A percentile compares a stretch with the other conserved stretches of the same genome.
These are phyloP conservation scores for Curvularia verruculosa DNA, from an alignment of 2,329 filamentous ascomycete genomes.

Conservation along the genomic window DNA sequence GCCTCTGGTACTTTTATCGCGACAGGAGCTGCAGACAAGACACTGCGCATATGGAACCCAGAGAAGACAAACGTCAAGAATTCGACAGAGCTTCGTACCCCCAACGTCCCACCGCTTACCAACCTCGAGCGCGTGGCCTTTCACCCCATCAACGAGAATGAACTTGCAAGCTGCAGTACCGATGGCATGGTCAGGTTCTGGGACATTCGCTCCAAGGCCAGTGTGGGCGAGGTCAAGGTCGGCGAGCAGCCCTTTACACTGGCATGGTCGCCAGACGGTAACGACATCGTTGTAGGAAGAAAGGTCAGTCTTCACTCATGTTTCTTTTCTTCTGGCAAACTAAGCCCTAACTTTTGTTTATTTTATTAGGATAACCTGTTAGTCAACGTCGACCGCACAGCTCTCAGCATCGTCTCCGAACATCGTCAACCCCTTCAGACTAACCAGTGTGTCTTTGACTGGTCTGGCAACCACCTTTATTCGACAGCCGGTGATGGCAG, in stretches of 20 bases:
- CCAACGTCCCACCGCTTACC: conserved; percentile 48
- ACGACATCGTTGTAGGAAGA: conserved; percentile 72
- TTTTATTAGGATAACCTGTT: conserved; percentile 64
- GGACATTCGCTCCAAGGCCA: conserved; percentile 76
- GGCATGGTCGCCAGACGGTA: conserved; percentile 75
- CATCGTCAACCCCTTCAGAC: conserved; percentile 69
- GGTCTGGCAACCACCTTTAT: conserved; percentile 73
- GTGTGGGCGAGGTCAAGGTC: conserved; percentile 69
- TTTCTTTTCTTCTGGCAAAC: no score
- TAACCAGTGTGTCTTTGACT: conserved; percentile 77
- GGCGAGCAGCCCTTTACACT: conserved; percentile 71
- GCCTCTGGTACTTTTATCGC: conserved; percentile 82
- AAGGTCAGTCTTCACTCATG: conserved; percentile 61
- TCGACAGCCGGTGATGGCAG: conserved; percentile 73
- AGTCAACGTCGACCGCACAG: conserved; percentile 66
- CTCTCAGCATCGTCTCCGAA: conserved; percentile 61
- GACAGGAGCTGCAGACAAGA: conserved; percentile 74
- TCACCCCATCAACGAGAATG: conserved; percentile 76
- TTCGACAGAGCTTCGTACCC: conserved; percentile 76
- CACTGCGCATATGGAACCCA: conserved; percentile 80
- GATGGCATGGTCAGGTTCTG: conserved; percentile 80
- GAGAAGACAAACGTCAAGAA: conserved; percentile 75
- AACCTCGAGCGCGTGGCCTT: conserved; percentile 76
- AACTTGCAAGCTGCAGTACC: conserved; percentile 74
- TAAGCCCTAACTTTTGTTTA: not conserved